Evolutionary conservation across 2,329 filamentous ascomycete species (phyloP).

Genomic region (Ambrosiella cleistominuta): DNA sequence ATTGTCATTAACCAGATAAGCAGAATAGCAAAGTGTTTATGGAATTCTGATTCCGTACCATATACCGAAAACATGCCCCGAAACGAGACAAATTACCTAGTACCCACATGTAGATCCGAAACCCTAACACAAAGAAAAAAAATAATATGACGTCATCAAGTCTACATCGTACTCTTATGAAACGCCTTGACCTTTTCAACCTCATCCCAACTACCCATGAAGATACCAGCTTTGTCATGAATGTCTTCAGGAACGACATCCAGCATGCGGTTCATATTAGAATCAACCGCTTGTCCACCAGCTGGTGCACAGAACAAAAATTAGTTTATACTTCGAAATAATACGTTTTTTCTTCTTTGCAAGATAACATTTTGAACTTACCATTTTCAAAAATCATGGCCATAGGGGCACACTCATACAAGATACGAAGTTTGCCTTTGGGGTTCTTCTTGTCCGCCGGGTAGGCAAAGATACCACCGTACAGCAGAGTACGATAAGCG

Average conservation of each 20-base stretch:
- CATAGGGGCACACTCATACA: conserved; percentile 99
- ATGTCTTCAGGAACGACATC: conserved; percentile 80
- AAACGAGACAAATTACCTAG: no score
- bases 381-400: conserved; percentile 97
- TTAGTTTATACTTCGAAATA: neutral
- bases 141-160: conserved; percentile 1
- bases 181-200: conserved; percentile 85
- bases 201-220: conserved; percentile 87
- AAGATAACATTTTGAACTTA: conserved; percentile 27
- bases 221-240: conserved; percentile 90
- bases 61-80: no score
- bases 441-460: conserved; percentile 95
- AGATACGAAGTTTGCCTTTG: conserved; percentile 91
- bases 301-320: conserved; percentile 30
- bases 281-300: conserved; percentile 81
- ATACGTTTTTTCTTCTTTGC: conserved; percentile 2
- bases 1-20: no score
- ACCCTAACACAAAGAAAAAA: neutral
- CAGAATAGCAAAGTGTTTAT: no score
- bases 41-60: no score
- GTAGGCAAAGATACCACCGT: conserved; percentile 95
- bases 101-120: no score
- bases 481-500: conserved; percentile 85
- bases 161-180: conserved; percentile 34
- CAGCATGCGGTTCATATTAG: conserved; percentile 79